Percentiles rank a stretch among this genome's conserved stretches.
These are phyloP conservation scores for Stygiomarasmius scandens DNA, from an alignment of 1,284 basidiomycete genomes.

Conservation along the genomic window DNA sequence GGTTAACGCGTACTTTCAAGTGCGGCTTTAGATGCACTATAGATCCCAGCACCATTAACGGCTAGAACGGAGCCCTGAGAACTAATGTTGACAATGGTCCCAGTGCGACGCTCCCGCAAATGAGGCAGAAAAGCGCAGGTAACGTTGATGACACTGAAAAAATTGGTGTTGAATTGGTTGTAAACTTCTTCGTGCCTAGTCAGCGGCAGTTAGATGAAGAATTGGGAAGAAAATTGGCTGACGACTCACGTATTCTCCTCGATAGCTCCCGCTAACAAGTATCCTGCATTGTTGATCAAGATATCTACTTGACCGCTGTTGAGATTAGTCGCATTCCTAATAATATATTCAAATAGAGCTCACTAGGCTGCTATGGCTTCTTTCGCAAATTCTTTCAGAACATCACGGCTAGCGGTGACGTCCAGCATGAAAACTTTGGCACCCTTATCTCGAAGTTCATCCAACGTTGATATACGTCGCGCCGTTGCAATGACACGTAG, in stretches of 20 bases:
- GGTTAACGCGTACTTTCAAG: constrained; percentile 15
- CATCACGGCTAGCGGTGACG: neutral
- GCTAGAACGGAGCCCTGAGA: constrained; percentile 18
- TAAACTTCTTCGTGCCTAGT: constrained; percentile 7
- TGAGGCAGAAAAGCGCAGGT: constrained; percentile 24
- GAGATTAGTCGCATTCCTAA: neutral
- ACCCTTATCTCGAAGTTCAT: constrained; percentile 6
- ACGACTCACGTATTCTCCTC: constrained; percentile 18
- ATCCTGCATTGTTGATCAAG: constrained; percentile 25
- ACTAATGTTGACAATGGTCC: constrained; percentile 24
- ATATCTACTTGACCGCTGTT: constrained; percentile 22
- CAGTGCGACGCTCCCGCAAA: constrained; percentile 17
- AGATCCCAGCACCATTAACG: constrained; percentile 18
- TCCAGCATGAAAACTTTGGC: neutral
- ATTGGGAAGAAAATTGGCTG: neutral
- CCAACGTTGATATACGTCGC: neutral
- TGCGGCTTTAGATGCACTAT: constrained; percentile 24
- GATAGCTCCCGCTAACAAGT: constrained; percentile 20
- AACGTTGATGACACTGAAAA: constrained; percentile 22
- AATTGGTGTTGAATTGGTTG: constrained; percentile 23
- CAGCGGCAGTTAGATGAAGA: neutral
- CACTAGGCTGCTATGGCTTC: constrained; percentile 18
- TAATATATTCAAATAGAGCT: neutral
- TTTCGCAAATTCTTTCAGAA: constrained; percentile 16
- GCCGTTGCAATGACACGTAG: constrained; percentile 3